Base-by-base conservation (phyloP, 768 basidiomycete species). In the Rhodotorula kratochvilovae region DNA sequence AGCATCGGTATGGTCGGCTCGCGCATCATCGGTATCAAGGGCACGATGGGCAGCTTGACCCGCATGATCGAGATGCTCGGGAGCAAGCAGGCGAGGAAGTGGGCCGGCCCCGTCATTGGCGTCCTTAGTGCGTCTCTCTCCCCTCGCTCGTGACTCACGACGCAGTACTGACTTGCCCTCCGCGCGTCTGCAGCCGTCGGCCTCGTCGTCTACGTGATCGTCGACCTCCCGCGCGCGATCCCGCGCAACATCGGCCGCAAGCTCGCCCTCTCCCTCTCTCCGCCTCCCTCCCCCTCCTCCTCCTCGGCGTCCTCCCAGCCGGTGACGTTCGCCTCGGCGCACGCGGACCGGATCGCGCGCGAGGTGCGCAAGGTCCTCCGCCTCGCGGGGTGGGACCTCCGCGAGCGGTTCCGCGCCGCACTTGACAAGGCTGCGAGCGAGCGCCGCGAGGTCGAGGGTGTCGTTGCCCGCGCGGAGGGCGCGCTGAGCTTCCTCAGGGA, bases 361-460 rank as follows among this genome's bases (percentile, higher is more conserved):
- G 95, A 98, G 84, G 90, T 92, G 33, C 85, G 95, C 76, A 97
- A 97, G 83, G 95, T 99, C 57, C 82, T 99, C 69, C 84, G 94
- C 59, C 80, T 92, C 42, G 94, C 90, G 29, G 87, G 89, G 31
- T 97, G 91, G 91, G 94, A 97, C 80, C 78, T 94, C 70, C 85
- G 85, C 76, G 90, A 91, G 81, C 85, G 89, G 54, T 95, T 92
- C 84, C 84, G 86, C 67, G 83, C 81, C 6, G 89, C 90, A 27
- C 85, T 92, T 83, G 92, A 98, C 76, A 88, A 89, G 79, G 83
- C 87, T 55, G 85, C 84, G 48, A 85, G 85, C 77, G 91, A 94
- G 78, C 84, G 84, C 76, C 84, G 83, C 60, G 87, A 87, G 56
- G 76, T 76, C 48, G 78, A 77, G 63, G 66, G 62, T 31, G 67